Base-by-base conservation (phyloP, 257 asterid species). In the Solanum sejunctum region DNA sequence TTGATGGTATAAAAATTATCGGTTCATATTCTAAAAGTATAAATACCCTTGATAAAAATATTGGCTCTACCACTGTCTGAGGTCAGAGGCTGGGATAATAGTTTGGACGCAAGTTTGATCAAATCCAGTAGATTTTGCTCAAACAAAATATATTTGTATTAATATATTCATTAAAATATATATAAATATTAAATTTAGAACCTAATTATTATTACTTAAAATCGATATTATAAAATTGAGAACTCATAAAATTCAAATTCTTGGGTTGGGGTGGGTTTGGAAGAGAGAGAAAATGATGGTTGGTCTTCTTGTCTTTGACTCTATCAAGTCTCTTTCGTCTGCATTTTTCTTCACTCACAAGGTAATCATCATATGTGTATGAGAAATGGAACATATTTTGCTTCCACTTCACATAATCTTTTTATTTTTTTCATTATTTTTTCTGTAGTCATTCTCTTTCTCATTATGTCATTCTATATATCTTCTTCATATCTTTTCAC, bases 361-460 rank as follows among this genome's bases (percentile, higher is more conserved):
- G 98, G 89, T 92, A 89, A 91, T 93, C 91, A 95, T 93, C 93
- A 89, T 92, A 84, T 88, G 89, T 88, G 89, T 90, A 86, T 91
- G 85, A 89, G 88, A 86, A 88, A 89, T 90, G 88, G 88, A 88
- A 89, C 93, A 89, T 84, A 88, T 89, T 90, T 95, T 93, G 97
- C 98, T 95, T 95, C 95, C 97, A 92, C 97, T 95, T 95, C 98
- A 95, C 98, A 95, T 92, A 90, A 95, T 93, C 94, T 67, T 85
- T 85, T 41, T 9, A 5, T 61, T 55, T 28, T 41, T 54, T 84
- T 39, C 41, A 36, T 36, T 36, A 36, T 36, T 36, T 36, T 36
- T 36, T 36, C 6, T 36, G 6, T 36, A 36, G 41, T 55, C 84
- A 87, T 87, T 85, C 86, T 88, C 87, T 87, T 87, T 89, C 92